Evolutionary conservation across 345 rosid genomes (phyloP).

Genomic region (Hibiscus trionum): DNA sequence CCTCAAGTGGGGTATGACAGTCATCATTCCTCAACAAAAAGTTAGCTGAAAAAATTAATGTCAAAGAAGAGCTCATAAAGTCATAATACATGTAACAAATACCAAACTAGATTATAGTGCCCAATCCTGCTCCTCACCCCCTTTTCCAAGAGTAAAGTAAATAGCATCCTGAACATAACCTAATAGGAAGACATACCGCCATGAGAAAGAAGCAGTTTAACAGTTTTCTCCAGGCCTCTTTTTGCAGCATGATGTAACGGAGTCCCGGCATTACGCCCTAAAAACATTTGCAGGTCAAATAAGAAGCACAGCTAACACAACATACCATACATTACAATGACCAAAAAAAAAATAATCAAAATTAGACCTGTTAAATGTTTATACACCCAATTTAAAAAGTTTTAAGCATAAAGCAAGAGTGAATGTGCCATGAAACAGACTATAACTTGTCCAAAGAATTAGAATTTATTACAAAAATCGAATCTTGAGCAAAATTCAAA

Average conservation of each 20-base stretch:
- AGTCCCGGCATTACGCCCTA: slow-evolving; percentile 46
- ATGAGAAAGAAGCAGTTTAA: slow-evolving; percentile 36
- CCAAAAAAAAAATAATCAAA: neutral
- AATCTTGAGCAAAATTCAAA: neutral
- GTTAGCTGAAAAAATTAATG: slow-evolving; percentile 34
- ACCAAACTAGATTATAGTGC: neutral
- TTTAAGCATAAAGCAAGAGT: neutral
- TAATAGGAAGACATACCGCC: slow-evolving; percentile 26
- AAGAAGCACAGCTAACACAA: neutral
- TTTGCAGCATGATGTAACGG: slow-evolving; percentile 57
- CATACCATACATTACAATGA: neutral
- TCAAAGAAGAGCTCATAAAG: slow-evolving; percentile 5
- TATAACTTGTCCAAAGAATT: no score
- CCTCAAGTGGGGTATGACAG: slow-evolving; percentile 42
- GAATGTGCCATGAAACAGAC: neutral
- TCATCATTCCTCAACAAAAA: slow-evolving; percentile 45
- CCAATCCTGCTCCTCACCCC: neutral
- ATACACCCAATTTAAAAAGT: neutral
- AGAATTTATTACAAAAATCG: neutral
- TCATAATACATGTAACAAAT: neutral
- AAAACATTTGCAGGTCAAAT: slow-evolving; percentile 3
- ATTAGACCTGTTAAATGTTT: neutral
- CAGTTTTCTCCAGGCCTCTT: slow-evolving; percentile 37
- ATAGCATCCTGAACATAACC: neutral
- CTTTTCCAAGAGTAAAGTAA: neutral